Conservation (phyloP, 345 rosid species). For the Mangifera indica region DNA sequence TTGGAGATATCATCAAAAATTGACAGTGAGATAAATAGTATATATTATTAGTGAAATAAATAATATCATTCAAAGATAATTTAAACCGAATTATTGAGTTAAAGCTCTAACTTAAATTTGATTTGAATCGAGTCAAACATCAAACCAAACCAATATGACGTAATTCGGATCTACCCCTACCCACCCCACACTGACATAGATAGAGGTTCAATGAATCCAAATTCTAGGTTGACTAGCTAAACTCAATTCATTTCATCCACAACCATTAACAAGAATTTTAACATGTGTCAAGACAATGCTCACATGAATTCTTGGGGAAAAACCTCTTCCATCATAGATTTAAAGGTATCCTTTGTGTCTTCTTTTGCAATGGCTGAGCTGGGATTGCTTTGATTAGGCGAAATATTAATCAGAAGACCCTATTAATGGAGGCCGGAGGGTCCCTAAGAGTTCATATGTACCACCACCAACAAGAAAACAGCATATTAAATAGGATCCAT, state of each 20-base stretch:
- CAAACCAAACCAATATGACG: no score
- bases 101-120: no score
- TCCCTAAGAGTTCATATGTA: conserved; percentile 4
- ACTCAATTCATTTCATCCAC: neutral
- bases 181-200: no score
- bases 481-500: neutral
- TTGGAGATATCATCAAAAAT: no score
- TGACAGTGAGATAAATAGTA: no score
- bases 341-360: neutral
- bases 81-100: no score
- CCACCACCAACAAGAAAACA: neutral
- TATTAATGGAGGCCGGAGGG: neutral
- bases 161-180: no score
- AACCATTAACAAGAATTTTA: no score
- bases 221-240: neutral
- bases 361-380: conserved; percentile 10
- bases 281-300: neutral
- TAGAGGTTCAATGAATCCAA: neutral
- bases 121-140: no score
- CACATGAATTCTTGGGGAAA: neutral
- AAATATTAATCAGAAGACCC: neutral
- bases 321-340: no score
- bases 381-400: conserved; percentile 1
- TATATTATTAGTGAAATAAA: no score
- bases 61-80: no score